Conservation (phyloP, 2,329 filamentous ascomycete species). For the Coniochaeta sp. region DNA sequence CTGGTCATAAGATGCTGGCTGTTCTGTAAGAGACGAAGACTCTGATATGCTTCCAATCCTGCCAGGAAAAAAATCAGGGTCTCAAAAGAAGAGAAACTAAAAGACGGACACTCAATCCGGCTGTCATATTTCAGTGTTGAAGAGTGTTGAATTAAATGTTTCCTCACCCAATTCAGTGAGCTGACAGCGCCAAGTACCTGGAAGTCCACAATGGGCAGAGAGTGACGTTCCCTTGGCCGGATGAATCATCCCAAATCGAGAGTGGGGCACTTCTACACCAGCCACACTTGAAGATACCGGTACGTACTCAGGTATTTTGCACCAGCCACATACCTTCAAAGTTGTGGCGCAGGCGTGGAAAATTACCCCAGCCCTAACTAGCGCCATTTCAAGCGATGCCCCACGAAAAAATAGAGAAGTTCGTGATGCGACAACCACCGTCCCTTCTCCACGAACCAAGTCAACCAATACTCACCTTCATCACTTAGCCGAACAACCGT, state of each 20-base stretch:
- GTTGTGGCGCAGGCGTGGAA: neutral
- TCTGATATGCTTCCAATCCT: neutral
- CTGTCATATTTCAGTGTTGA: neutral
- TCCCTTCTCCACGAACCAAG: neutral
- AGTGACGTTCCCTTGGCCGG: slow-evolving; percentile 1
- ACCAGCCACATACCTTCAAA: neutral
- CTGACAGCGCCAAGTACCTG: slow-evolving; percentile 7
- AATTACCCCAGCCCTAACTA: neutral
- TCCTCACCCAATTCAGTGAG: neutral
- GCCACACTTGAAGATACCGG: too few species aligned
- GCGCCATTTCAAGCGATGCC: neutral
- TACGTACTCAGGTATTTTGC: neutral
- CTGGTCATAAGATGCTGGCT: neutral
- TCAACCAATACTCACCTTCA: slow-evolving; percentile 34
- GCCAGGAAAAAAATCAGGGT: neutral
- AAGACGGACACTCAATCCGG: neutral
- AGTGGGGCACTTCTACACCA: neutral
- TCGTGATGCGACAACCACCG: neutral
- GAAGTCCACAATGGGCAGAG: neutral
- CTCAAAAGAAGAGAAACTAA: neutral
- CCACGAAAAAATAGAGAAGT: neutral
- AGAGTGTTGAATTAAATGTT: neutral
- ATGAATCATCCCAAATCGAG: neutral
- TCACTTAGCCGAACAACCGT: slow-evolving; percentile 75
- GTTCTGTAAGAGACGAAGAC: neutral